A percentile compares a stretch with the other conserved stretches of the same genome.
Conservation (phyloP, 2,329 filamentous ascomycete genomes). For the Penicillium sclerotiorum region DNA sequence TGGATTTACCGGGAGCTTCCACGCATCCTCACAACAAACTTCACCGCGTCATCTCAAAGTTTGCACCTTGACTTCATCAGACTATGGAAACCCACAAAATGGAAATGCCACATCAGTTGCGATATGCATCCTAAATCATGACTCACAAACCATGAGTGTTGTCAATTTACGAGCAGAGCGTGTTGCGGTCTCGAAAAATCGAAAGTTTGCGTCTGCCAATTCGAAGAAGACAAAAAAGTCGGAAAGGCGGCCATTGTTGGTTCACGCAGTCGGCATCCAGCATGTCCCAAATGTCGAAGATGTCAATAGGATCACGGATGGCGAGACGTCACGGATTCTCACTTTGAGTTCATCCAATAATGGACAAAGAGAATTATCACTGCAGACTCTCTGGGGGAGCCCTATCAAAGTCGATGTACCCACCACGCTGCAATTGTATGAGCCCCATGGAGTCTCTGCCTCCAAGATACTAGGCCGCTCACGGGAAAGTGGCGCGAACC, state of each 20-base stretch:
- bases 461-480: constrained; percentile 53
- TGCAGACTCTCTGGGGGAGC: constrained; percentile 75
- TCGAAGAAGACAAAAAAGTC: constrained; percentile 30
- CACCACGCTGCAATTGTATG: constrained; percentile 58
- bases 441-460: constrained; percentile 63
- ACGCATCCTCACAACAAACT: constrained; percentile 27
- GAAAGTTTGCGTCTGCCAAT: constrained; percentile 18
- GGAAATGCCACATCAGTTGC: constrained; percentile 38
- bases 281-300: constrained; percentile 70
- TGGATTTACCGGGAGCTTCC: constrained; percentile 45
- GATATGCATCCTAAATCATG: constrained; percentile 69
- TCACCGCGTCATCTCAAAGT: constrained; percentile 48
- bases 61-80: constrained; percentile 63
- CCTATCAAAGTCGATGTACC: constrained; percentile 69
- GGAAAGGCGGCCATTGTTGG: constrained; percentile 30
- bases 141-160: constrained; percentile 68
- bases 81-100: constrained; percentile 34
- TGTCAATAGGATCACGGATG: constrained; percentile 71
- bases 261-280: constrained; percentile 51
- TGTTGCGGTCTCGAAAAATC: constrained; percentile 30
- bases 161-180: constrained; percentile 64
- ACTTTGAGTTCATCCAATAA: constrained; percentile 68
- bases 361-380: constrained; percentile 67
- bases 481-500: constrained; percentile 55
- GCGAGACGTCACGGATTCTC: constrained; percentile 67